Evolutionary conservation across 352 stramenopile genomes (phyloP).

Genomic region (Phytophthora macrochlamydospora): DNA sequence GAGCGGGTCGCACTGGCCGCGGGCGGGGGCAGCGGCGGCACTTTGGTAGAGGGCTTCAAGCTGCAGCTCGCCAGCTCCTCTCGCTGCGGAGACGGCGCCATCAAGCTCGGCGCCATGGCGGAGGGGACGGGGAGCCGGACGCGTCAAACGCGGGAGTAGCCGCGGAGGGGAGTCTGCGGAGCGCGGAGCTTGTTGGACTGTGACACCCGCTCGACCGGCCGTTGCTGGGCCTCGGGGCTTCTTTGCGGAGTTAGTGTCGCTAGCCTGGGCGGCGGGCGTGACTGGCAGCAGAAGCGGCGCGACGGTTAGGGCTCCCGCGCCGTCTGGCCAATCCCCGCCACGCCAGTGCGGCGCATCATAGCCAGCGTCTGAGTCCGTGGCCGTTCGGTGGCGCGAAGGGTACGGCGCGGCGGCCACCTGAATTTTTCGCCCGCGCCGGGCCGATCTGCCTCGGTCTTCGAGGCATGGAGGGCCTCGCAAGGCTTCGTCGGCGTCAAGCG

Average conservation of each 20-base stretch:
- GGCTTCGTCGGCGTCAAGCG: not conserved
- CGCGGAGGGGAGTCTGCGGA: not conserved
- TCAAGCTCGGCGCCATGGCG: constrained; percentile 48
- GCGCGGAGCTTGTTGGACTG: not conserved
- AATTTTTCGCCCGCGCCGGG: not conserved
- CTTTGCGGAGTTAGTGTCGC: constrained; percentile 9
- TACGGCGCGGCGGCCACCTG: not conserved
- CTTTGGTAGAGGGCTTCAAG: constrained; percentile 20
- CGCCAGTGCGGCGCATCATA: not conserved
- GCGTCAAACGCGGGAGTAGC: constrained; percentile 26
- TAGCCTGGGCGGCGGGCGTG: constrained; percentile 21
- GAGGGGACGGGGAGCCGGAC: constrained; percentile 45
- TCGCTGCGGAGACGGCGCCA: constrained; percentile 16
- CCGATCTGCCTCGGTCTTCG: not conserved
- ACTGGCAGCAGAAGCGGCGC: constrained; percentile 28
- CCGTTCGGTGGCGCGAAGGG: not conserved
- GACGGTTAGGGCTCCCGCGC: not conserved
- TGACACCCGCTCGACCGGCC: constrained; percentile 5
- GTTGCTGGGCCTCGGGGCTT: constrained; percentile 8
- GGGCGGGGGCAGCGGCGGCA: not conserved
- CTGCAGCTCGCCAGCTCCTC: constrained; percentile 4
- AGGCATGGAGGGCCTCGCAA: not conserved
- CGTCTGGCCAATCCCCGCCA: not conserved
- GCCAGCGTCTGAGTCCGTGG: not conserved
- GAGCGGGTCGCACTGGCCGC: constrained; percentile 9